Evolutionary conservation across 345 rosid genomes (phyloP).

Genomic region (Heritiera fomes): DNA sequence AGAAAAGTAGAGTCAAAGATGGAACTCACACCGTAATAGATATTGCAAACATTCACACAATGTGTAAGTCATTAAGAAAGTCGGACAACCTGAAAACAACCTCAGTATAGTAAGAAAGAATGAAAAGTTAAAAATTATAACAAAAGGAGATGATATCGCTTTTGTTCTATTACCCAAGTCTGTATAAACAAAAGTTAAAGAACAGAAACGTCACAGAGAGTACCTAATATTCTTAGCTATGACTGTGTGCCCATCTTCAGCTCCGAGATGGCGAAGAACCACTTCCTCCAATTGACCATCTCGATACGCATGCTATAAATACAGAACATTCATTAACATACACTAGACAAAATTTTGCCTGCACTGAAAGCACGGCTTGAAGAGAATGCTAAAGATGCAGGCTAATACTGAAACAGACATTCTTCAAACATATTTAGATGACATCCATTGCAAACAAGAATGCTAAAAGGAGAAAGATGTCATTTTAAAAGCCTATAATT

Average conservation of each 20-base stretch:
- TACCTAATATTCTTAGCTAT: conserved; percentile 56
- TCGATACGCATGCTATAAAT: conserved; percentile 67
- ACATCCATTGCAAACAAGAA: not conserved
- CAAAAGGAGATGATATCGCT: not conserved
- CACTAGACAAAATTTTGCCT: not conserved
- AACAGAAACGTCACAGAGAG: not conserved
- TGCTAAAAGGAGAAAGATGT: conserved; percentile 3
- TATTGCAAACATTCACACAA: conserved; percentile 15
- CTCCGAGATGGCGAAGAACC: conserved; percentile 65
- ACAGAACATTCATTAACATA: conserved; percentile 15
- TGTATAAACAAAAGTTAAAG: not conserved
- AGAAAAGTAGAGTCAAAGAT: not conserved
- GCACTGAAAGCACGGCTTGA: not conserved
- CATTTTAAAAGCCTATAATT: not conserved
- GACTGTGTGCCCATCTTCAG: conserved; percentile 62
- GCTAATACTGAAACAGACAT: not conserved
- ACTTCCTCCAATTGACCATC: conserved; percentile 82
- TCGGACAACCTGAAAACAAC: conserved; percentile 22
- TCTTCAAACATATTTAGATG: conserved; percentile 13
- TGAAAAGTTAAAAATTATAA: conserved; percentile 5
- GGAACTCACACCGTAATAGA: conserved; percentile 21
- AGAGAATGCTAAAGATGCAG: not conserved
- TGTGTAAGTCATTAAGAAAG: conserved; percentile 20
- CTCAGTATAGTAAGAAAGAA: not conserved
- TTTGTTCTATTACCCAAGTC: not conserved